Evolutionary conservation across 345 rosid species (phyloP).

Genomic region (Eucalyptus erythrocorys): DNA sequence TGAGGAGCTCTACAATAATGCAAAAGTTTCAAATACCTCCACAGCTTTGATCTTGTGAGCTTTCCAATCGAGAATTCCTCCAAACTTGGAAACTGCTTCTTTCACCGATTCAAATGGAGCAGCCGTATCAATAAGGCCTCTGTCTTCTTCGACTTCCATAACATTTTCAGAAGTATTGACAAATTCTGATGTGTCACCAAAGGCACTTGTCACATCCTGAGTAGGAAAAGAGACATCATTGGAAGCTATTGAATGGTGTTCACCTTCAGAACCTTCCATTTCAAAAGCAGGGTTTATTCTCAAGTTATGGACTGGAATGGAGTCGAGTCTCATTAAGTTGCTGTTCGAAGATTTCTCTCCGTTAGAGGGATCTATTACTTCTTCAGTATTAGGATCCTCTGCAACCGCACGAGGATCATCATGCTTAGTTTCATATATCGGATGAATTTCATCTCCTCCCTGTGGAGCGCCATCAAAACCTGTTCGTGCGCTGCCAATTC

Average conservation of each 20-base stretch:
- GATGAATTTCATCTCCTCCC: slow-evolving; percentile 3
- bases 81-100: slow-evolving; percentile 91
- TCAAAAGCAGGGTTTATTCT: neutral
- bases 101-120: slow-evolving; percentile 94
- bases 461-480: neutral
- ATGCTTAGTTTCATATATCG: neutral
- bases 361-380: neutral
- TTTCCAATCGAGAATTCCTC: slow-evolving; percentile 97
- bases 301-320: neutral
- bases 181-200: slow-evolving; percentile 8
- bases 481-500: neutral
- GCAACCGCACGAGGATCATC: neutral
- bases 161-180: slow-evolving; percentile 10
- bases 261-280: neutral
- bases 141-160: slow-evolving; percentile 14
- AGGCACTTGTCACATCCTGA: neutral
- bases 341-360: neutral
- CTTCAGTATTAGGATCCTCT: neutral
- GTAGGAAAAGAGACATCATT: neutral
- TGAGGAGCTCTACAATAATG: neutral
- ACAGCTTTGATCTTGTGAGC: slow-evolving; percentile 70
- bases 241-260: neutral
- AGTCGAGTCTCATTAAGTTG: neutral
- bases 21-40: slow-evolving; percentile 37
- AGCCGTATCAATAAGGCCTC: slow-evolving; percentile 68